These are phyloP conservation scores for Neophaeococcomyces aloes DNA, from an alignment of 2,329 filamentous ascomycete species.

Conservation along the genomic window DNA sequence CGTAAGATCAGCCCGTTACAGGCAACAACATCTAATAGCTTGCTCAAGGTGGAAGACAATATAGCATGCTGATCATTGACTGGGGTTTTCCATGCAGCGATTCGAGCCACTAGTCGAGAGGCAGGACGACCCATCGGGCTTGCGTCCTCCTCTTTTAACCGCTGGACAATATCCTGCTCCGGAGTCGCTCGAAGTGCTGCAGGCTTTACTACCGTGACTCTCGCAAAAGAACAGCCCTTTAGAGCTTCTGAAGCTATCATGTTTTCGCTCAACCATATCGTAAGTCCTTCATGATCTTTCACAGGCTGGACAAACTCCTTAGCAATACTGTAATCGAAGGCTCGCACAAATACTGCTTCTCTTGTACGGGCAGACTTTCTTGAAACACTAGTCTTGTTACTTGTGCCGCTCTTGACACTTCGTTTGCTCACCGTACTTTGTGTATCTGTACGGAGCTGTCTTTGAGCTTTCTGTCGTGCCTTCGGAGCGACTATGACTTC, in stretches of 20 bases:
- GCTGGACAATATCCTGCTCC: conserved; percentile 57
- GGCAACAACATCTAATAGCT: conserved; percentile 57
- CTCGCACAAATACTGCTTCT: conserved; percentile 58
- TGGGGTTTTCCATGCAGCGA: conserved; percentile 74
- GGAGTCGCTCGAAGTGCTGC: conserved; percentile 61
- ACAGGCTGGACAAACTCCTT: conserved; percentile 61
- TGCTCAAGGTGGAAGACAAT: conserved; percentile 66
- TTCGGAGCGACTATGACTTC: conserved; percentile 98
- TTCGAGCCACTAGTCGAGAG: conserved; percentile 61
- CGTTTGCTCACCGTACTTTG: conserved; percentile 72
- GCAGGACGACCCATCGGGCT: conserved; percentile 48
- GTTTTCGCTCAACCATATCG: conserved; percentile 77
- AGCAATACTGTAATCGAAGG: conserved; percentile 59
- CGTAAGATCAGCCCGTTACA: conserved; percentile 80
- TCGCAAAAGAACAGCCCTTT: conserved; percentile 64
- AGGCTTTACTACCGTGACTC: conserved; percentile 78
- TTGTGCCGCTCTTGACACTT: conserved; percentile 62
- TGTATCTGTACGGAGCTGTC: conserved; percentile 57
- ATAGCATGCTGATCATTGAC: conserved; percentile 72
- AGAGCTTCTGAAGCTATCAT: conserved; percentile 61
- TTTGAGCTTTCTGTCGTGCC: conserved; percentile 59
- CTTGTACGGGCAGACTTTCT: conserved; percentile 9
- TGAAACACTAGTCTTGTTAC: conserved; percentile 40
- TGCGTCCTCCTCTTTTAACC: conserved; percentile 54
- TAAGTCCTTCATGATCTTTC: conserved; percentile 48